phyloP scores from a whole-genome alignment of 2,329 filamentous ascomycete species.

The Paracorniculantispora psalliotae region DNA sequence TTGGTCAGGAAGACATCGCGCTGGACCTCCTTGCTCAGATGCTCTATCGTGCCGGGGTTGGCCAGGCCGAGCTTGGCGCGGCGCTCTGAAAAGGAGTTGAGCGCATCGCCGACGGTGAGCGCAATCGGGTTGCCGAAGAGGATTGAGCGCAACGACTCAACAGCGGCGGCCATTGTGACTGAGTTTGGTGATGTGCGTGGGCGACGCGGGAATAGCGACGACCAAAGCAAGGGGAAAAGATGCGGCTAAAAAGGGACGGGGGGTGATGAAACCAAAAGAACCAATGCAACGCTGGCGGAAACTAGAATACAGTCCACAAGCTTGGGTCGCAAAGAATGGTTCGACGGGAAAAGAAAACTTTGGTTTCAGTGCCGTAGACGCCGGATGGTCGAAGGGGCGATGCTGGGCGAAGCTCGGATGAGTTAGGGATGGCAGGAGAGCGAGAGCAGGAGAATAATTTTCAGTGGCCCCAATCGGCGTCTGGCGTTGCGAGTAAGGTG shows the following conservation, averaged over 20 bases:
- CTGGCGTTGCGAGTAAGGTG: conserved; percentile 3
- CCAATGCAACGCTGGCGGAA: conserved; percentile 11
- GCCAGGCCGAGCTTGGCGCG: conserved; percentile 82
- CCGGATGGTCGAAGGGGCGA: conserved; percentile 12
- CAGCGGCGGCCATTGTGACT: conserved; percentile 47
- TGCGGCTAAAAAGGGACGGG: conserved; percentile 17
- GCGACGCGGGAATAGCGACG: conserved; percentile 23
- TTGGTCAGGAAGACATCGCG: conserved; percentile 95
- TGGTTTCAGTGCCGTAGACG: conserved; percentile 16
- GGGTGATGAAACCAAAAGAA: conserved; percentile 14
- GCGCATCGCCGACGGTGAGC: conserved; percentile 66
- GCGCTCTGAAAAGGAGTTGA: conserved; percentile 76
- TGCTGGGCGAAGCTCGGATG: conserved; percentile 17
- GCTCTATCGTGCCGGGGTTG: conserved; percentile 91
- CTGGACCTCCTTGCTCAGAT: conserved; percentile 84
- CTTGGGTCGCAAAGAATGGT: conserved; percentile 17
- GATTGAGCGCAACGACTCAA: conserved; percentile 54
- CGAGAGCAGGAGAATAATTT: conserved; percentile 22
- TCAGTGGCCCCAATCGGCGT: conserved; percentile 15
- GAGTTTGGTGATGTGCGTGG: conserved; percentile 11
- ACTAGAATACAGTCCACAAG: conserved; percentile 17
- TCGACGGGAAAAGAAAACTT: conserved; percentile 10
- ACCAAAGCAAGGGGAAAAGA: conserved; percentile 19
- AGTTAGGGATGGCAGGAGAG: conserved; percentile 16
- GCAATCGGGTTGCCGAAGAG: conserved; percentile 70